A percentile compares a stretch with the other conserved stretches of the same genome.
Conservation (phyloP, 257 asterid genomes). For the Petunia axillaris region DNA sequence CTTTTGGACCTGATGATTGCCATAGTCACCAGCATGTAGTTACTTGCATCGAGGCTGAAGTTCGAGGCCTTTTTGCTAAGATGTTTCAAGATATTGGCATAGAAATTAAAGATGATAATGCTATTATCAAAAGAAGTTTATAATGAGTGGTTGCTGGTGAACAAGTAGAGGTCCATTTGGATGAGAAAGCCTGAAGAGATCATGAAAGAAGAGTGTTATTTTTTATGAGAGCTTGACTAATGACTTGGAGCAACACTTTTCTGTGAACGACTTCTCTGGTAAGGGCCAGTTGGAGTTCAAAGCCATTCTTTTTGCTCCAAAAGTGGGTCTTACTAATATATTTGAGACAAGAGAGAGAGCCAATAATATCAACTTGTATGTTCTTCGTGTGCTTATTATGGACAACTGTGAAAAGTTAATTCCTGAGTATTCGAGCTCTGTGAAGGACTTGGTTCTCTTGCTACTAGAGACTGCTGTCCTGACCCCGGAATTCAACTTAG, state of each 20-base stretch:
- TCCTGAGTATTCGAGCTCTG: slow-evolving; percentile 62
- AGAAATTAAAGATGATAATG: too few species aligned
- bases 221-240: slow-evolving; percentile 72
- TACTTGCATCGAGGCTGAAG: too few species aligned
- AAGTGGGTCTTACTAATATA: slow-evolving; percentile 66
- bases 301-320: slow-evolving; percentile 64
- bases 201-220: slow-evolving; percentile 64
- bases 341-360: slow-evolving; percentile 63
- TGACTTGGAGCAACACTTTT: slow-evolving; percentile 69
- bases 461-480: too few species aligned
- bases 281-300: slow-evolving; percentile 74
- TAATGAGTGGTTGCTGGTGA: slow-evolving; percentile 62
- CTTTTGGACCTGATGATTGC: too few species aligned
- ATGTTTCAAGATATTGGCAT: too few species aligned
- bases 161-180: slow-evolving; percentile 75
- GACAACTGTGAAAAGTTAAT: slow-evolving; percentile 69
- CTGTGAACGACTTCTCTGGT: slow-evolving; percentile 68
- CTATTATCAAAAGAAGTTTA: slow-evolving; percentile 51
- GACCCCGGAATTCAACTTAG: too few species aligned
- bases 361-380: slow-evolving; percentile 65
- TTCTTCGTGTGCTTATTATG: slow-evolving; percentile 65
- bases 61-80: too few species aligned
- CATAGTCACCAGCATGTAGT: too few species aligned
- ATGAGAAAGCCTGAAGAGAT: slow-evolving; percentile 73
- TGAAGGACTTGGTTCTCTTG: slow-evolving; percentile 34